phyloP scores from a whole-genome alignment of 1,284 basidiomycete genomes.

The Ganoderma lucidum region DNA sequence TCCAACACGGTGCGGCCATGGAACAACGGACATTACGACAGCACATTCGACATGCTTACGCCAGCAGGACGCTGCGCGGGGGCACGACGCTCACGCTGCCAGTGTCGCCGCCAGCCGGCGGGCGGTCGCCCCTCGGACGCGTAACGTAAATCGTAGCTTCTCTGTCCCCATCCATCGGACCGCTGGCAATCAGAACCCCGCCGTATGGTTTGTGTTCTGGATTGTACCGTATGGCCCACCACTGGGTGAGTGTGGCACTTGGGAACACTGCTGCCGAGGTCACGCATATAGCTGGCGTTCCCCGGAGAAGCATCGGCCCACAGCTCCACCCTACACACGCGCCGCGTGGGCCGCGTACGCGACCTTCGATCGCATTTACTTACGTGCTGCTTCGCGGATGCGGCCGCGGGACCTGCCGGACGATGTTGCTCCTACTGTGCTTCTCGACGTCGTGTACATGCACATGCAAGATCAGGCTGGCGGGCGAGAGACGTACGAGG shows the following conservation, averaged over 20 bases:
- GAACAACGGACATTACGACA: slow-evolving; percentile 30
- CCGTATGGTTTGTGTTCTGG: slow-evolving; percentile 8
- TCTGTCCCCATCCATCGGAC: slow-evolving; percentile 1
- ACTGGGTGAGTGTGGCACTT: slow-evolving; percentile 9
- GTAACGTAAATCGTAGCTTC: slow-evolving; percentile 33
- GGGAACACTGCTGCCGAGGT: background rate
- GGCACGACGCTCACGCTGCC: slow-evolving; percentile 19
- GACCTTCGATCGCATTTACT: slow-evolving; percentile 19
- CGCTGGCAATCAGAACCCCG: slow-evolving; percentile 22
- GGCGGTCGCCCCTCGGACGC: slow-evolving; percentile 21
- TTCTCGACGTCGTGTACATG: slow-evolving; percentile 1
- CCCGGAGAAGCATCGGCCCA: background rate
- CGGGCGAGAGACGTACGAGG: background rate
- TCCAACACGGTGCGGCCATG: slow-evolving; percentile 26
- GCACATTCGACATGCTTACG: slow-evolving; percentile 18
- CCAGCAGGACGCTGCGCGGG: slow-evolving; percentile 24
- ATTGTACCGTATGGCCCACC: background rate
- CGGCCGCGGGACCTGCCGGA: slow-evolving; percentile 14
- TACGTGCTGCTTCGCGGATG: slow-evolving; percentile 13
- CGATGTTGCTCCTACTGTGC: slow-evolving; percentile 2
- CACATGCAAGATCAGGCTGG: background rate
- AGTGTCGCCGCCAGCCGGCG: slow-evolving; percentile 18
- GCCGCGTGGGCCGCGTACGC: slow-evolving; percentile 16
- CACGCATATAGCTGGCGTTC: background rate
- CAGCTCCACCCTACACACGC: background rate